Evolutionary conservation across 2,329 filamentous ascomycete genomes (phyloP).

Genomic region (Claviceps purpurea): DNA sequence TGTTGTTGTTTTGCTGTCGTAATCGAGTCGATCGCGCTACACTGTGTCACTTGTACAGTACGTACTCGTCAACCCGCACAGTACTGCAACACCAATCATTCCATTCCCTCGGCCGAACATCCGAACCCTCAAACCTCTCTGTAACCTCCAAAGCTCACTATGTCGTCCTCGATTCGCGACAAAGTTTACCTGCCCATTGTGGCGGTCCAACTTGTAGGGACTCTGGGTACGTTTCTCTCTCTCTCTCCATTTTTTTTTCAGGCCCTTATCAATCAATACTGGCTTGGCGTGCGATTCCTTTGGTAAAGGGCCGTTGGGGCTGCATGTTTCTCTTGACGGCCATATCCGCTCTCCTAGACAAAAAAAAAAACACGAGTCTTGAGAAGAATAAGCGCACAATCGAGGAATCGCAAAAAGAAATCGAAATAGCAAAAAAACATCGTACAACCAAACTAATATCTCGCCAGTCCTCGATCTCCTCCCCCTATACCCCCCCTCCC

Average conservation of each 20-base stretch:
- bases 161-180: slow-evolving; percentile 14
- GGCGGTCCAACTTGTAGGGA: slow-evolving; percentile 20
- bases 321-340: too few species aligned
- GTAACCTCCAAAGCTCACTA: not conserved
- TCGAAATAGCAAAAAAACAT: not conserved
- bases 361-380: not conserved
- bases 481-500: slow-evolving; percentile 34
- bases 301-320: too few species aligned
- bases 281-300: too few species aligned
- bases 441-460: not conserved
- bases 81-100: too few species aligned
- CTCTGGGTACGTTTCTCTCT: slow-evolving; percentile 19
- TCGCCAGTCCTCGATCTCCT: slow-evolving; percentile 38
- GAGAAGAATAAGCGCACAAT: not conserved
- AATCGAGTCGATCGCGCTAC: too few species aligned
- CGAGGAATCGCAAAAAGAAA: not conserved
- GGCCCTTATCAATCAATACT: too few species aligned
- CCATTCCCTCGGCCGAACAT: not conserved
- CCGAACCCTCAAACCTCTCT: too few species aligned
- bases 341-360: not conserved
- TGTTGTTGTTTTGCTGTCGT: too few species aligned
- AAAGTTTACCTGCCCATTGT: slow-evolving; percentile 23
- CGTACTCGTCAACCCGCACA: too few species aligned
- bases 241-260: too few species aligned
- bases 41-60: too few species aligned